Evolutionary conservation across 1,139 yeast genomes (phyloP).

Genomic region (Nakaseomyces uthaithaninus): DNA sequence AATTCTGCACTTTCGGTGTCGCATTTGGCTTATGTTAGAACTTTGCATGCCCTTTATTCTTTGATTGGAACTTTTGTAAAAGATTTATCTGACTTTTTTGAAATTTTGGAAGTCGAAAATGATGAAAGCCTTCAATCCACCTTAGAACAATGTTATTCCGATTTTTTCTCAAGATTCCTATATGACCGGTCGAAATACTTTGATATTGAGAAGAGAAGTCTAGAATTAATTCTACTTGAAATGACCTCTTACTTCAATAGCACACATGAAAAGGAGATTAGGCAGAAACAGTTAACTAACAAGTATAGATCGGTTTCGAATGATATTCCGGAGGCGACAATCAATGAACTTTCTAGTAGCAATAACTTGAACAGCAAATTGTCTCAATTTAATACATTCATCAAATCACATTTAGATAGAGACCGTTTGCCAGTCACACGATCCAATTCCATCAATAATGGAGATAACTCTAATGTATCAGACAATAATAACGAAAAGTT

Average conservation of each 20-base stretch:
- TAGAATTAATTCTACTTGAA: constrained; percentile 52
- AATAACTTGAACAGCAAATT: constrained; percentile 26
- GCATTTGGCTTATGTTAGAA: constrained; percentile 68
- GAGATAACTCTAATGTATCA: not conserved
- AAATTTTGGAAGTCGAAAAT: constrained; percentile 36
- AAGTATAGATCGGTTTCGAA: constrained; percentile 27
- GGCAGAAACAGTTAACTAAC: constrained; percentile 40
- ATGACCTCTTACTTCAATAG: constrained; percentile 45
- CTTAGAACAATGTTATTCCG: constrained; percentile 65
- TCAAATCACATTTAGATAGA: constrained; percentile 37
- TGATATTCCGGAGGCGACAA: constrained; percentile 6
- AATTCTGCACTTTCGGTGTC: constrained; percentile 58
- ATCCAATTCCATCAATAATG: not conserved
- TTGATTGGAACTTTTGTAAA: constrained; percentile 57
- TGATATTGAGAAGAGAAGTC: constrained; percentile 60
- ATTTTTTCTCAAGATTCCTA: constrained; percentile 63
- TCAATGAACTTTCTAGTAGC: constrained; percentile 6
- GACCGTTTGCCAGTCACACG: constrained; percentile 28
- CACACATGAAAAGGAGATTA: constrained; percentile 44
- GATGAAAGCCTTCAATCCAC: constrained; percentile 43
- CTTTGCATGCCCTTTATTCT: constrained; percentile 58
- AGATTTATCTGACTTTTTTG: constrained; percentile 53
- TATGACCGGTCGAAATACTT: constrained; percentile 59
- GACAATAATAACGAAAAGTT: not conserved
- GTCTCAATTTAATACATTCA: constrained; percentile 34